A percentile compares a stretch with the other conserved stretches of the same genome.
phyloP scores from a whole-genome alignment of 208 protist genomes.

The Crithidia bombi region DNA sequence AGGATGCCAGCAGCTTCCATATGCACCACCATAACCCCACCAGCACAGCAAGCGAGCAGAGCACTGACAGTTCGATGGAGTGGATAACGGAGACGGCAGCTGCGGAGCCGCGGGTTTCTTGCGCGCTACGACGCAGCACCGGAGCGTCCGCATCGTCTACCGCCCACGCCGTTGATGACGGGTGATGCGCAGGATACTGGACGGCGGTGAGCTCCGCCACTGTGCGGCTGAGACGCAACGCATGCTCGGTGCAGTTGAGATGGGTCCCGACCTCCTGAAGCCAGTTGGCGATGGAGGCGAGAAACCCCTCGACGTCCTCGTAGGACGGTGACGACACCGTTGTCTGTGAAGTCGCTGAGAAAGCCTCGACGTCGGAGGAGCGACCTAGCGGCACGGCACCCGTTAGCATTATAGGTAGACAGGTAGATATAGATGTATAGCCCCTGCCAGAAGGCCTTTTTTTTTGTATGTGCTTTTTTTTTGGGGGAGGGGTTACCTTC shows the following conservation, averaged over 20 bases:
- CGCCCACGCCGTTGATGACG: too few relatives aligned
- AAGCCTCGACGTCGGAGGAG: neutral
- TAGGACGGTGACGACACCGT: neutral
- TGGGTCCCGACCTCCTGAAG: neutral
- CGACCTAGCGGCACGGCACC: neutral
- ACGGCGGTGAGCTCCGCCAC: neutral
- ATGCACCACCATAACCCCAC: neutral
- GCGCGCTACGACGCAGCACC: neutral
- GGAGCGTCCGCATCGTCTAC: too few relatives aligned
- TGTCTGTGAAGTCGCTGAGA: too few relatives aligned
- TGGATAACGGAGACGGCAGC: too few relatives aligned
- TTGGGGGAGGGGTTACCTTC: too few relatives aligned
- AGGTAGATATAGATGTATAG: too few relatives aligned
- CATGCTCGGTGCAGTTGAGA: conserved; percentile 1
- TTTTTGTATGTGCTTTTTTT: too few relatives aligned
- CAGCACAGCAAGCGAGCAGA: neutral
- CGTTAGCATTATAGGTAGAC: too few relatives aligned
- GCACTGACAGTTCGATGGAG: conserved; percentile 5
- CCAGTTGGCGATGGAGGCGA: neutral
- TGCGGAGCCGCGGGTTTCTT: neutral
- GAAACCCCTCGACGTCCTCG: conserved; percentile 9
- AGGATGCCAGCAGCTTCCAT: neutral
- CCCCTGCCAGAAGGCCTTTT: too few relatives aligned
- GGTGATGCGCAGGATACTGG: neutral
- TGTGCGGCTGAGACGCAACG: neutral